Evolutionary conservation across 163 green algal species (phyloP).

Genomic region (Picocystis sp.): DNA sequence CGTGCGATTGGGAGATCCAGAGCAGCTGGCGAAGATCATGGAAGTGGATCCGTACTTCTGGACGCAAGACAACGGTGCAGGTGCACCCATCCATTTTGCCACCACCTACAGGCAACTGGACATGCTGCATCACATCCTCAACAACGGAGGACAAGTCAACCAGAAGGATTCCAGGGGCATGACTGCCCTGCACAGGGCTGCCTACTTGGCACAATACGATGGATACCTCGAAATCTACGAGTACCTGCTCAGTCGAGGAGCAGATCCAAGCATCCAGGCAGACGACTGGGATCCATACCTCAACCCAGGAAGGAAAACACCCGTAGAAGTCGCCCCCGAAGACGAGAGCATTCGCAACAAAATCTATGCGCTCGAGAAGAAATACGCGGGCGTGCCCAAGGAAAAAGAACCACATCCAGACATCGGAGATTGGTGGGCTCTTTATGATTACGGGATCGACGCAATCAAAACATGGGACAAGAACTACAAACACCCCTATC

Average conservation of each 20-base stretch:
- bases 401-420: constrained; percentile 43
- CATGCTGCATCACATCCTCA: constrained; percentile 76
- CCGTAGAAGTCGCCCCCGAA: constrained; percentile 27
- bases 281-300: constrained; percentile 78
- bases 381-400: constrained; percentile 41
- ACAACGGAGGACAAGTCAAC: constrained; percentile 66
- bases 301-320: constrained; percentile 56
- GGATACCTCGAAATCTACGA: constrained; percentile 91
- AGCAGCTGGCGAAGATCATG: constrained; percentile 66
- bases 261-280: constrained; percentile 56
- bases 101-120: constrained; percentile 83
- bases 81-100: constrained; percentile 77
- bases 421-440: constrained; percentile 77
- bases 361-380: constrained; percentile 40
- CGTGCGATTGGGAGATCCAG: constrained; percentile 38
- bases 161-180: constrained; percentile 61
- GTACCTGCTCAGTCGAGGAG: constrained; percentile 74
- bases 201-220: constrained; percentile 71
- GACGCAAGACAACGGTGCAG: constrained; percentile 79
- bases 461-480: constrained; percentile 44
- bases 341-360: constrained; percentile 15
- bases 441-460: constrained; percentile 85
- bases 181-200: constrained; percentile 77
- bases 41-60: constrained; percentile 51
- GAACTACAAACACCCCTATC: constrained; percentile 59